Conservation (phyloP, 2,329 filamentous ascomycete genomes). For the Penicillium thymicola region DNA sequence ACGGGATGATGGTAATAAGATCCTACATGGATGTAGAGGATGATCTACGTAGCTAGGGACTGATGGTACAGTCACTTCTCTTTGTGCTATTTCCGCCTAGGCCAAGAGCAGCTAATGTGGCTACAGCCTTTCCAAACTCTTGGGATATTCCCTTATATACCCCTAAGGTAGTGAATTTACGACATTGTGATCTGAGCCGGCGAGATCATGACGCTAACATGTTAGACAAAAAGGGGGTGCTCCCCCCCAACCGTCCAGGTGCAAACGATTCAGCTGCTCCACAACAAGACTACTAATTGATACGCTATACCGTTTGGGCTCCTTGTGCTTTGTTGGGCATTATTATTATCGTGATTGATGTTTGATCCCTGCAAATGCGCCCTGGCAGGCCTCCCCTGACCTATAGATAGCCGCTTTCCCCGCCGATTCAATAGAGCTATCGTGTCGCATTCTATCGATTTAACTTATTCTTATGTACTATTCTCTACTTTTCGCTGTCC, state of each 20-base stretch:
- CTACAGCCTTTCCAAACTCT: neutral
- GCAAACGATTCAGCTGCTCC: neutral
- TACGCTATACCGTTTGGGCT: neutral
- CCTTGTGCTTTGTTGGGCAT: neutral
- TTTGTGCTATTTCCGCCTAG: neutral
- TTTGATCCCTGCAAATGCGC: neutral
- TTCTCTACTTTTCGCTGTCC: neutral
- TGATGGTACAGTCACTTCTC: neutral
- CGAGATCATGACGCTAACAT: neutral
- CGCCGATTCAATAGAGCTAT: neutral
- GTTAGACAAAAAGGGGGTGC: neutral
- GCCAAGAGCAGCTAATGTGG: neutral
- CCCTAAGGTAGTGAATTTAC: neutral
- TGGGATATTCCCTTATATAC: neutral
- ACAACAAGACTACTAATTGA: neutral
- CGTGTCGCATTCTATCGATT: neutral
- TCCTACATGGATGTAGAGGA: neutral
- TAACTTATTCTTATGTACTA: too few relatives aligned
- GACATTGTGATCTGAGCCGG: neutral
- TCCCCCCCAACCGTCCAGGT: too few relatives aligned
- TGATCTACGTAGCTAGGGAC: neutral
- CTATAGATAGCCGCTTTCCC: neutral
- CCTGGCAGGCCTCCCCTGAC: neutral
- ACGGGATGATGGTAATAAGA: too few relatives aligned
- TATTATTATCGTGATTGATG: neutral